Conservation (phyloP, 495 filamentous ascomycete genomes). For the Saxophila tyrrhenica region DNA sequence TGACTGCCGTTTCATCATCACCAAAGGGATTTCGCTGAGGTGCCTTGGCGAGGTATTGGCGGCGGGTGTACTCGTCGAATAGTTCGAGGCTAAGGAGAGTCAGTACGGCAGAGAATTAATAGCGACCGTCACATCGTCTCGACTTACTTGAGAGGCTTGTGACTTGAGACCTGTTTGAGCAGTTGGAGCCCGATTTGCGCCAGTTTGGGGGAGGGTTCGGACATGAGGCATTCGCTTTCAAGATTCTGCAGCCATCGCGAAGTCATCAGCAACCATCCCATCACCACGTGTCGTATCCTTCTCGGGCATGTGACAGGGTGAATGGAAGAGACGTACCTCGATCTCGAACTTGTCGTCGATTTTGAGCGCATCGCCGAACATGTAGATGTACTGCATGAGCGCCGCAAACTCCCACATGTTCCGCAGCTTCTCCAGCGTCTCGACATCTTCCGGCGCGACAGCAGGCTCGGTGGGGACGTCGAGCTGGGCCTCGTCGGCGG, state of each 20-base stretch:
- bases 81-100: slow-evolving; percentile 53
- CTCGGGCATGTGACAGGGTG: neutral
- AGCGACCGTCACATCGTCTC: too few relatives aligned
- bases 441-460: slow-evolving; percentile 8
- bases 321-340: slow-evolving; percentile 47
- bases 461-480: slow-evolving; percentile 8
- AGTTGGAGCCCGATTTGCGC: slow-evolving; percentile 76
- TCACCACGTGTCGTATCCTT: neutral
- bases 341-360: slow-evolving; percentile 77
- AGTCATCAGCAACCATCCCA: neutral
- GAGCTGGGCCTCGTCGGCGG: slow-evolving; percentile 12
- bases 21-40: slow-evolving; percentile 79
- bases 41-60: slow-evolving; percentile 78
- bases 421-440: slow-evolving; percentile 42
- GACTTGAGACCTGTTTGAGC: slow-evolving; percentile 87
- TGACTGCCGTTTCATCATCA: slow-evolving; percentile 55
- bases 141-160: slow-evolving; percentile 78
- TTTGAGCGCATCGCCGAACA: slow-evolving; percentile 81
- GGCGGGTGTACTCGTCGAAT: slow-evolving; percentile 88
- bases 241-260: slow-evolving; percentile 51
- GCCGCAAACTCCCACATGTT: slow-evolving; percentile 95
- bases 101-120: slow-evolving; percentile 8
- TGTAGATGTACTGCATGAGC: slow-evolving; percentile 81
- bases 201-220: slow-evolving; percentile 57
- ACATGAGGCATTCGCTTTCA: slow-evolving; percentile 76